A percentile compares a stretch with the other conserved stretches of the same genome.
Evolutionary conservation across 2,329 filamentous ascomycete species (phyloP).

Genomic region (Aspergillus amoenus): DNA sequence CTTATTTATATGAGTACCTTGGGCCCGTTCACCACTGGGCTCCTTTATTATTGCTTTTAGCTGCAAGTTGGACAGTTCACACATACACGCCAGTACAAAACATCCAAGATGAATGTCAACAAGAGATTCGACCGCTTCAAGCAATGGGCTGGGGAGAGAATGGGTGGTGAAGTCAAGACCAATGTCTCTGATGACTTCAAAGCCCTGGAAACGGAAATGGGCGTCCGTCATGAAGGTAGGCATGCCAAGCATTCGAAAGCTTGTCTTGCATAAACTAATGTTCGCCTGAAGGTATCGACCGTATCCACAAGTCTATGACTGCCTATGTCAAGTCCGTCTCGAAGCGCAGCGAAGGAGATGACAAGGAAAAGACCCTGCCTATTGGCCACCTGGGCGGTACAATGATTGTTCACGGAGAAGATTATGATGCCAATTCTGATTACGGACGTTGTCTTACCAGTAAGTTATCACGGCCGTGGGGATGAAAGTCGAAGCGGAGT

Average conservation of each 20-base stretch:
- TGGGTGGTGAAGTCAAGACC: conserved; percentile 88
- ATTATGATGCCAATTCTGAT: conserved; percentile 87
- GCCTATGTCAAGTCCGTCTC: conserved; percentile 84
- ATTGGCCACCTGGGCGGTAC: conserved; percentile 76
- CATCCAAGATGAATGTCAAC: conserved; percentile 59
- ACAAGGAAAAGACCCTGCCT: conserved; percentile 83
- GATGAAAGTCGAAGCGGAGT: background rate
- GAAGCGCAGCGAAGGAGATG: conserved; percentile 79
- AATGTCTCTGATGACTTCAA: conserved; percentile 88
- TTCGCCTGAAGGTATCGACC: conserved; percentile 73
- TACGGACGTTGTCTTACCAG: conserved; percentile 83
- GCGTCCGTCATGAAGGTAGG: conserved; percentile 79
- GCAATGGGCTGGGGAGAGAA: conserved; percentile 97
- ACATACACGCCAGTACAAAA: background rate
- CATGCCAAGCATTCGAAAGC: background rate
- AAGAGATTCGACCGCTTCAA: conserved; percentile 95
- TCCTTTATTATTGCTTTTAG: background rate
- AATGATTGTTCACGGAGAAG: conserved; percentile 87
- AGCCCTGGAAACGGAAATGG: conserved; percentile 85
- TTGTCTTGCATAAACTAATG: conserved; percentile 11
- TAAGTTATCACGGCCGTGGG: conserved; percentile 40
- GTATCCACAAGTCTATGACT: conserved; percentile 81
- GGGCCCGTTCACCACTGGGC: background rate
- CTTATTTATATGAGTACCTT: conserved; percentile 2
- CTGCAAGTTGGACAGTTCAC: conserved; percentile 1